Evolutionary conservation across 2,329 filamentous ascomycete species (phyloP), one percentile per base, ranked within the genome.

Genomic region (Elsinoe perseae): DNA sequence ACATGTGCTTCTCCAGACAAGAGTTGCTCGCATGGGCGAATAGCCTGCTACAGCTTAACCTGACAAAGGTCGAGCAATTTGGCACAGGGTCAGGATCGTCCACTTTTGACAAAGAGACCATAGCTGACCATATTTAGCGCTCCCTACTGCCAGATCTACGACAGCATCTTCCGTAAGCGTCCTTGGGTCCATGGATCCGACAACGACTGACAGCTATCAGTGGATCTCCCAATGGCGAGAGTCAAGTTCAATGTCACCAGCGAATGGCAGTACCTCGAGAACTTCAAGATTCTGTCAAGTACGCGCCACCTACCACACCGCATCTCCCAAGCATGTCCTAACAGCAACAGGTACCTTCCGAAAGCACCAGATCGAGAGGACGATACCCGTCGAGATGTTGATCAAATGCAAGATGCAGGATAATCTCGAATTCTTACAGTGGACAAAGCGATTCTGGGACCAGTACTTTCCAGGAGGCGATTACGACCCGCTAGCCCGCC

Each of bases 381-480:
- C 87, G 25, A 85, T 98, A 65, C 89, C 89, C 58, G 89, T 97
- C 70, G 84, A 95, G 72, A 78, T 81, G 58, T 84, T 98, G 59
- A 83, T 93, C 66, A 98, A 97, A 74, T 98, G 93, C 80, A 96
- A 95, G 79, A 98, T 98, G 92, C 93, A 98, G 80, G 93, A 98
- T 74, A 98, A 98, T 77, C 87, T 98, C 65, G 93, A 97, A 70
- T 98, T 98, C 72, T 79, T 98, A 59, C 93, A 98, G 76, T 98
- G 90, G 87, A 85, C 85, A 58, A 98, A 98, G 81, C 80, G 81
- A 64, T 96, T 90, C 77, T 98, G 93, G 93, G 93, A 98, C 68
- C 89, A 96, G 70, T 90, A 96, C 79, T 98, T 89, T 74, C 93
- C 93, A 6, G 93, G 93, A 58, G 90, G 93, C 66, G 93, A 97